A percentile compares a stretch with the other conserved stretches of the same genome.
phyloP scores from a whole-genome alignment of 441 rosid species.

The Rhodomyrtus psidioides region DNA sequence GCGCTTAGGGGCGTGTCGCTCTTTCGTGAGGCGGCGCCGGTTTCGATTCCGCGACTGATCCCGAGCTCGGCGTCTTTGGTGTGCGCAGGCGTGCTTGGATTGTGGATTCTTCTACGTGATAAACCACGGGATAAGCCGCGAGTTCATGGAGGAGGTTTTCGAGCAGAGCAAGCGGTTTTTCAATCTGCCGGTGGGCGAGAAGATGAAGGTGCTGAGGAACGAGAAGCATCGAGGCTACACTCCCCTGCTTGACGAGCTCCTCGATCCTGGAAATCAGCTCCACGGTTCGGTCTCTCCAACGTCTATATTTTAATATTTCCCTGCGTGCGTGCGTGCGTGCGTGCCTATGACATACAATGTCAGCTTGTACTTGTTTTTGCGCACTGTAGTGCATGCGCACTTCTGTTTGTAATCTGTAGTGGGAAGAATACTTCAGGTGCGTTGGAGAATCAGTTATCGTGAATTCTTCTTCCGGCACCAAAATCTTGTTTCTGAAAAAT shows the following conservation, averaged over 20 bases:
- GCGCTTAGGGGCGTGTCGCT: background rate
- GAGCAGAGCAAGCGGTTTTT: constrained; percentile 60
- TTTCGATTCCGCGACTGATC: background rate
- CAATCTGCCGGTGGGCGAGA: constrained; percentile 44
- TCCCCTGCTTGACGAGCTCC: constrained; percentile 61
- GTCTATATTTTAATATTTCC: background rate
- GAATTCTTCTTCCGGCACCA: background rate
- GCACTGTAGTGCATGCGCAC: background rate
- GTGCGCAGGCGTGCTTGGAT: constrained; percentile 1
- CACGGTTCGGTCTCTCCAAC: constrained; percentile 31
- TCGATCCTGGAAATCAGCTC: constrained; percentile 71
- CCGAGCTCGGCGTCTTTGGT: background rate
- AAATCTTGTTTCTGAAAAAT: background rate
- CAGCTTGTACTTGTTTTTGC: background rate
- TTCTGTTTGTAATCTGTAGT: background rate
- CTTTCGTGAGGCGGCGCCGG: background rate
- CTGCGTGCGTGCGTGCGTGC: background rate
- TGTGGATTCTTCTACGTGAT: constrained; percentile 81
- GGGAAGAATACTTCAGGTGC: background rate
- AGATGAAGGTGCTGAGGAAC: constrained; percentile 73
- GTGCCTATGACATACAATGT: background rate
- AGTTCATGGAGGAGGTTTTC: constrained; percentile 72
- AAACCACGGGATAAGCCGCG: constrained; percentile 71
- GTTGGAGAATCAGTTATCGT: background rate
- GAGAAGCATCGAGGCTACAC: constrained; percentile 78